Conservation (phyloP, 2,329 filamentous ascomycete species). For the Hirsutella rhossiliensis region DNA sequence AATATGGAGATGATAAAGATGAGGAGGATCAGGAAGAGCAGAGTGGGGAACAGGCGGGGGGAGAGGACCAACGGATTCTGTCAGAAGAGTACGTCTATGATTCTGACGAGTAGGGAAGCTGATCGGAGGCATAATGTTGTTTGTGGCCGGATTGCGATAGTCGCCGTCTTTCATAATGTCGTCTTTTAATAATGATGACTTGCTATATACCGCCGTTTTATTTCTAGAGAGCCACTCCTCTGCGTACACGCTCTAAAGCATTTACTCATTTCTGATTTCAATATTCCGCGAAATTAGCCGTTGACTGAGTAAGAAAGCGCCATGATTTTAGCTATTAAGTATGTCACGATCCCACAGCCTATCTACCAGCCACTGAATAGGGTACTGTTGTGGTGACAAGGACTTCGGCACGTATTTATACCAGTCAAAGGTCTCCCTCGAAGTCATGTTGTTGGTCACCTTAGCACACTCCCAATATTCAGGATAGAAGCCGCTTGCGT, state of each 20-base stretch:
- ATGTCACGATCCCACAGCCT: conserved; percentile 1
- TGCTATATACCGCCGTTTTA: not conserved
- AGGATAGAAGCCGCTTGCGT: conserved; percentile 8
- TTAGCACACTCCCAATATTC: conserved; percentile 10
- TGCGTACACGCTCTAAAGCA: not conserved
- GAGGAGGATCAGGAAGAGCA: not conserved
- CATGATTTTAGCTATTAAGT: not conserved
- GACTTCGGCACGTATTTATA: conserved; percentile 5
- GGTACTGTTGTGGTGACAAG: conserved; percentile 1
- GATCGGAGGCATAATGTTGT: not conserved
- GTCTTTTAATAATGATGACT: not conserved
- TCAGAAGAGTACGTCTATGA: not conserved
- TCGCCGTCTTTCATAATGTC: not conserved
- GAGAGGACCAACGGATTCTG: not conserved
- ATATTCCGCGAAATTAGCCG: not conserved
- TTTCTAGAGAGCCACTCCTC: not conserved
- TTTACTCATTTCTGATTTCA: not conserved
- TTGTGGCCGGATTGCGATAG: not conserved
- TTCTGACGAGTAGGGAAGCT: not conserved
- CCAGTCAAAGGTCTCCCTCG: conserved; percentile 4
- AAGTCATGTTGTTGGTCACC: conserved; percentile 6
- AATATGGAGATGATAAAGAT: not conserved
- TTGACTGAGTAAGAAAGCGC: not conserved
- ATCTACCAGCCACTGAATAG: conserved; percentile 2
- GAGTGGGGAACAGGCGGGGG: not conserved